A percentile compares a stretch with the other conserved stretches of the same genome.
Conservation (phyloP, 257 asterid species). For the Nicotiana benthamiana region DNA sequence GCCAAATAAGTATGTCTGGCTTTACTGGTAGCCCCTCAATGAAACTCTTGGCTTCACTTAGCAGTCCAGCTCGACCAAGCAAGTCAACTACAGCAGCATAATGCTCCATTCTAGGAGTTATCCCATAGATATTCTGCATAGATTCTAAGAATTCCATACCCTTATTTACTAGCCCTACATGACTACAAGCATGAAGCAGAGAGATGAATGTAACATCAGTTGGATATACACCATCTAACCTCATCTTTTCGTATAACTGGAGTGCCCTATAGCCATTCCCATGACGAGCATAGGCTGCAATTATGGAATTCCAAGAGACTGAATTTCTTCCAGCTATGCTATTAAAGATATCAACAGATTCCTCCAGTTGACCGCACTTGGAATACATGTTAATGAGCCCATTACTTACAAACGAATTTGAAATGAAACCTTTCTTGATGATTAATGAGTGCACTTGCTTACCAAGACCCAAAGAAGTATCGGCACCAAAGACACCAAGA, state of each 20-base stretch:
- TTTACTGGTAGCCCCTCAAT: conserved; percentile 45
- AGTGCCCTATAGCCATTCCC: conserved; percentile 58
- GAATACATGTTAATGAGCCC: conserved; percentile 86
- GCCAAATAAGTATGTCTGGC: conserved; percentile 67
- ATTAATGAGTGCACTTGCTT: conserved; percentile 63
- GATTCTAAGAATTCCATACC: conserved; percentile 63
- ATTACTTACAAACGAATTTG: conserved; percentile 48
- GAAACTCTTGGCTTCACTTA: conserved; percentile 57
- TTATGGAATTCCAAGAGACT: conserved; percentile 82
- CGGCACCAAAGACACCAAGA: conserved; percentile 56
- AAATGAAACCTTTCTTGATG: conserved; percentile 50
- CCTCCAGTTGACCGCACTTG: conserved; percentile 65
- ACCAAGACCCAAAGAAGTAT: conserved; percentile 54
- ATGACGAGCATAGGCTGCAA: conserved; percentile 81
- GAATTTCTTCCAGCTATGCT: conserved; percentile 42
- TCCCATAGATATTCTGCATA: conserved; percentile 42
- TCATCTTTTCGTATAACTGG: conserved; percentile 49
- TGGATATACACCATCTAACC: conserved; percentile 33
- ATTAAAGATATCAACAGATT: conserved; percentile 40
- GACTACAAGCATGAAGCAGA: conserved; percentile 80
- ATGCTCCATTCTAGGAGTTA: conserved; percentile 76
- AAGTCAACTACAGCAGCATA: conserved; percentile 75
- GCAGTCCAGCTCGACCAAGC: conserved; percentile 80
- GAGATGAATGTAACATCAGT: conserved; percentile 75
- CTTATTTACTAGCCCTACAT: conserved; percentile 49